Conservation (phyloP, 2,329 filamentous ascomycete species). For the Xylariomycetidae sp. region DNA sequence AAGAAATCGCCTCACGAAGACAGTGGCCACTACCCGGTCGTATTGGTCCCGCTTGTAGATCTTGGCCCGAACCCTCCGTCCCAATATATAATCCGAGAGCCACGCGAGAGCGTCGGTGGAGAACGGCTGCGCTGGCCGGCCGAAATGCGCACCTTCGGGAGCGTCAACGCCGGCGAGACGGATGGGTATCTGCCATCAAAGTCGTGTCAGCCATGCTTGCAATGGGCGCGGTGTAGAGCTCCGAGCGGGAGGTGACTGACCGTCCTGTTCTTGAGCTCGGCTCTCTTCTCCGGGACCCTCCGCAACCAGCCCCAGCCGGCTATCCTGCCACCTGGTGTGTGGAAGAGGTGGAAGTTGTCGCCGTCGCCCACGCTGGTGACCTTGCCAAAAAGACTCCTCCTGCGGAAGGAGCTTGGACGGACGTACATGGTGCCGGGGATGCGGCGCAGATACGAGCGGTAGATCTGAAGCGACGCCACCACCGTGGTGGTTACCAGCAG, state of each 20-base stretch:
- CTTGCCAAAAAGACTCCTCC: constrained; percentile 69
- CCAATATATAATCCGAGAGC: constrained; percentile 66
- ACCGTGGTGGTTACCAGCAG: constrained; percentile 49
- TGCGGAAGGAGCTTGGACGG: constrained; percentile 66
- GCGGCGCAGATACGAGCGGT: constrained; percentile 73
- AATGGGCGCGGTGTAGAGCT: not conserved
- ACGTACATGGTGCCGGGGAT: constrained; percentile 75
- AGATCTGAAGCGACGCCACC: constrained; percentile 51
- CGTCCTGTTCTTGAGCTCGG: constrained; percentile 68
- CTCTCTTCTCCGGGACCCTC: constrained; percentile 61
- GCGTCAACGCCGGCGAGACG: constrained; percentile 90
- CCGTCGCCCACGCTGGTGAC: constrained; percentile 96
- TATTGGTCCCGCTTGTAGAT: constrained; percentile 88
- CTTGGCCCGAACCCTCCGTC: constrained; percentile 71
- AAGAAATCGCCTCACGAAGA: constrained; percentile 64
- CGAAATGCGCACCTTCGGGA: constrained; percentile 89
- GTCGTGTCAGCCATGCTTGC: constrained; percentile 4
- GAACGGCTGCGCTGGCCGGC: constrained; percentile 78
- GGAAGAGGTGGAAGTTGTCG: constrained; percentile 90
- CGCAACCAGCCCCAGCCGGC: constrained; percentile 92
- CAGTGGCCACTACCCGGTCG: constrained; percentile 81
- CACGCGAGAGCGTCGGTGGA: constrained; percentile 74
- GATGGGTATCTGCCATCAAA: constrained; percentile 62
- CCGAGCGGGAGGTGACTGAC: constrained; percentile 41
- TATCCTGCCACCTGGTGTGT: constrained; percentile 84